Conservation (phyloP, 345 rosid genomes). For the Isatis tinctoria region DNA sequence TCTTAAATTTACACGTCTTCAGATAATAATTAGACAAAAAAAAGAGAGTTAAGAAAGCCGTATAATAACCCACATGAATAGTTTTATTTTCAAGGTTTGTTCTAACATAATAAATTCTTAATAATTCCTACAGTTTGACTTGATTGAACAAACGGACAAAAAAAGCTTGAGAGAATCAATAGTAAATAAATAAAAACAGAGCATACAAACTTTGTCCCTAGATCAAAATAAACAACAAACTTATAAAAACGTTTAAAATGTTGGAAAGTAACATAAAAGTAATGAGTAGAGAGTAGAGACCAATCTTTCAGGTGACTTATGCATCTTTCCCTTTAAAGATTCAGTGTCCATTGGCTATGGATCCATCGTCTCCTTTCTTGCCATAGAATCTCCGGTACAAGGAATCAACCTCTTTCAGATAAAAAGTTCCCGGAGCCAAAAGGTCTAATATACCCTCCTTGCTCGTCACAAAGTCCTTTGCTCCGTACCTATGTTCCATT, state of each 20-base stretch:
- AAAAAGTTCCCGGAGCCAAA: conserved; percentile 86
- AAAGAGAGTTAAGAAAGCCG: background rate
- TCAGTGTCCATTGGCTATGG: conserved; percentile 69
- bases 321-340: background rate
- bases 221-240: conserved; percentile 23
- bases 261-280: background rate
- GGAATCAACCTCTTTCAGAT: conserved; percentile 88
- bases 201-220: conserved; percentile 15
- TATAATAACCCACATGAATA: background rate
- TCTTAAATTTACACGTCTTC: too few species aligned
- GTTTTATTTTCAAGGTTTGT: background rate
- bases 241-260: conserved; percentile 9
- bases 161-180: conserved; percentile 7
- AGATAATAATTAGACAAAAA: too few species aligned
- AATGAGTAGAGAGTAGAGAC: background rate
- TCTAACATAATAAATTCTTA: background rate
- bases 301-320: background rate
- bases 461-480: conserved; percentile 89
- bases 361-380: conserved; percentile 57
- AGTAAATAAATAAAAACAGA: conserved; percentile 15
- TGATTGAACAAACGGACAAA: background rate
- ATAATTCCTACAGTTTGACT: background rate
- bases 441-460: conserved; percentile 64
- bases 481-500: conserved; percentile 98
- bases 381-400: conserved; percentile 92